Evolutionary conservation across 2,329 filamentous ascomycete species (phyloP).

Genomic region (Pezicula radicicola): DNA sequence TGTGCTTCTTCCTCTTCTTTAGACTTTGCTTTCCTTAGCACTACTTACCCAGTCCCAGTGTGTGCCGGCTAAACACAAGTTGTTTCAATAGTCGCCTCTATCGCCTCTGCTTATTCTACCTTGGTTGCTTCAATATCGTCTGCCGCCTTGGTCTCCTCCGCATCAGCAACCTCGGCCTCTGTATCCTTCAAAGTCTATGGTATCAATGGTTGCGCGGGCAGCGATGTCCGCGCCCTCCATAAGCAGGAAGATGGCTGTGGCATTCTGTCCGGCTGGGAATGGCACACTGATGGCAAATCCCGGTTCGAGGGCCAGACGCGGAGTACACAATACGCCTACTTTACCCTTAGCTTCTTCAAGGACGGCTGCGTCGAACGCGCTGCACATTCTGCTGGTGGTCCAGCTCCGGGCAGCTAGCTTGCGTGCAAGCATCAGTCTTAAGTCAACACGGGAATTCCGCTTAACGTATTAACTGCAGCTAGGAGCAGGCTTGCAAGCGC

Average conservation of each 20-base stretch:
- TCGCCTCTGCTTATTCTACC: background rate
- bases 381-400: background rate
- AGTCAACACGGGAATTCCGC: no score
- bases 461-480: no score
- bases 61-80: background rate
- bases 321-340: background rate
- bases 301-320: background rate
- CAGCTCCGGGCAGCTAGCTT: no score
- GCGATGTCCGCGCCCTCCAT: background rate
- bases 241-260: background rate
- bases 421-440: no score
- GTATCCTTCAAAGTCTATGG: background rate
- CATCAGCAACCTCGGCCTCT: background rate
- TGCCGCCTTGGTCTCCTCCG: no score
- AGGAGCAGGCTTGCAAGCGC: no score
- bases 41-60: background rate
- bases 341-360: background rate
- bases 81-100: background rate
- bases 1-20: background rate
- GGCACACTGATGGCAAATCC: background rate
- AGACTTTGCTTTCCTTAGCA: background rate
- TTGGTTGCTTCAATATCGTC: background rate
- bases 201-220: background rate
- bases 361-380: background rate
- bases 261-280: background rate